These are phyloP conservation scores for Yamadazyma akitaensis DNA, from an alignment of 805 yeast species.

Conservation along the genomic window DNA sequence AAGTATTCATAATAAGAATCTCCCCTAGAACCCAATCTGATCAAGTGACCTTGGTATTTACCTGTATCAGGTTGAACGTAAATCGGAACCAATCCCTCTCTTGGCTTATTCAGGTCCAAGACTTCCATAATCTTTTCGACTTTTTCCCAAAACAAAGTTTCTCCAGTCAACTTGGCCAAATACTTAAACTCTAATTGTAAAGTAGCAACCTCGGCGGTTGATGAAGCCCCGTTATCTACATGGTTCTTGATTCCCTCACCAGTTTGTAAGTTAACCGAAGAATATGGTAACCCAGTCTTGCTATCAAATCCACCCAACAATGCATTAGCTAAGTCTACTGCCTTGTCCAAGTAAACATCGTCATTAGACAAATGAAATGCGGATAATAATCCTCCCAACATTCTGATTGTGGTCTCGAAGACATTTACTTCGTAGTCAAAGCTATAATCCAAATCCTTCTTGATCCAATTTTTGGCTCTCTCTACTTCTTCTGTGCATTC, in stretches of 20 bases:
- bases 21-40: conserved; percentile 87
- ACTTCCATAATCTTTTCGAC: conserved; percentile 72
- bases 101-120: conserved; percentile 60
- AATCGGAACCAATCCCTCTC: conserved; percentile 81
- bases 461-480: conserved; percentile 73
- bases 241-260: conserved; percentile 60
- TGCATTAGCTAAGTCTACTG: conserved; percentile 74
- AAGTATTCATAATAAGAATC: conserved; percentile 91
- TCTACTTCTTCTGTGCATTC: conserved; percentile 58
- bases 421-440: conserved; percentile 75
- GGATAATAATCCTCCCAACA: conserved; percentile 89
- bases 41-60: conserved; percentile 55
- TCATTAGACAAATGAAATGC: conserved; percentile 72
- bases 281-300: conserved; percentile 67
- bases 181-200: conserved; percentile 86
- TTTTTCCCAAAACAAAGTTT: conserved; percentile 69
- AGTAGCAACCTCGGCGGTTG: conserved; percentile 88
- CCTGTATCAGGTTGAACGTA: conserved; percentile 75
- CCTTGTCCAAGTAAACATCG: conserved; percentile 70
- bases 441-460: conserved; percentile 62
- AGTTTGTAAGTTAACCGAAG: conserved; percentile 69
- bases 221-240: conserved; percentile 72
- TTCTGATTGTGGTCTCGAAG: conserved; percentile 91
- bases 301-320: conserved; percentile 67
- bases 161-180: conserved; percentile 76